Conservation (phyloP, 2,329 filamentous ascomycete species). For the Curvularia sp. region DNA sequence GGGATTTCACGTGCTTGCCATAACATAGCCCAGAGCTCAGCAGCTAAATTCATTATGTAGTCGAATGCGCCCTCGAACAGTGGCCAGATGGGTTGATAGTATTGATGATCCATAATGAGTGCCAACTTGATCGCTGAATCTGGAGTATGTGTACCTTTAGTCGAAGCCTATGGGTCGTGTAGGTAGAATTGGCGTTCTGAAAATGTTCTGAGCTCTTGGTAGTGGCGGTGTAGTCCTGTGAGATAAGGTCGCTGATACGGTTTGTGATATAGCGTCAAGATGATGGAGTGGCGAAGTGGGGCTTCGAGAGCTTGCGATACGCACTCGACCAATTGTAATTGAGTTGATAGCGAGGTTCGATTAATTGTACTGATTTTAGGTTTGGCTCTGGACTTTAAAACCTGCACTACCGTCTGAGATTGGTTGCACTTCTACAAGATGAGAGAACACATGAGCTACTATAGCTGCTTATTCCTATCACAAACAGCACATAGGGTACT, state of each 20-base stretch:
- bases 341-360: background rate
- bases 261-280: background rate
- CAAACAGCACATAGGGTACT: background rate
- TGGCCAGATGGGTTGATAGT: constrained; percentile 29
- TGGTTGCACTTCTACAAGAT: background rate
- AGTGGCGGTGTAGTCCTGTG: background rate
- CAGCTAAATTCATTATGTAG: constrained; percentile 23
- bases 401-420: background rate
- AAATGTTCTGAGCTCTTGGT: background rate
- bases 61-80: constrained; percentile 27
- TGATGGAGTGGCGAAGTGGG: background rate
- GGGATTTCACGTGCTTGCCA: constrained; percentile 10
- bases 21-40: constrained; percentile 26
- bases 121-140: background rate
- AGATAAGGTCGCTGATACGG: constrained; percentile 5
- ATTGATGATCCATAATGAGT: constrained; percentile 25
- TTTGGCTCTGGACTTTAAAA: background rate
- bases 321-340: background rate
- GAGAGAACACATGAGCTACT: background rate
- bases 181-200: background rate
- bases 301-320: background rate
- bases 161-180: background rate
- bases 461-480: background rate
- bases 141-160: background rate
- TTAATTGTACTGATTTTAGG: background rate